phyloP scores from a whole-genome alignment of 2,329 filamentous ascomycete species.

The Malbranchea zuffiana region DNA sequence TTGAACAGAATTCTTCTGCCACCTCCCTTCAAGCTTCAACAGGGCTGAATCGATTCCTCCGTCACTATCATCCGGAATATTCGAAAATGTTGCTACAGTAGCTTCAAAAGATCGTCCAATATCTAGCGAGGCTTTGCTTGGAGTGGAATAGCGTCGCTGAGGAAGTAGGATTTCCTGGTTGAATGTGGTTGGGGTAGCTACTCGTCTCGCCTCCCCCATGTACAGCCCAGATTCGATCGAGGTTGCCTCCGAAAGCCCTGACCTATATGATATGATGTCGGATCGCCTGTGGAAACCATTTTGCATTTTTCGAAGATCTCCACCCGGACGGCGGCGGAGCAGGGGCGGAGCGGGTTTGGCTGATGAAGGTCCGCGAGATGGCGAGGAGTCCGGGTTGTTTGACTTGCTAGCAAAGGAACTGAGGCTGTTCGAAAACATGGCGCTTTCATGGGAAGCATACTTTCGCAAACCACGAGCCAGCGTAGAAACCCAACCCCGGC shows the following conservation, averaged over 20 bases:
- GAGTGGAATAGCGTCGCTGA: background rate
- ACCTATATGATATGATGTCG: slow-evolving; percentile 28
- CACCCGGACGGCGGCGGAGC: slow-evolving; percentile 61
- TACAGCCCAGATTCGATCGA: slow-evolving; percentile 24
- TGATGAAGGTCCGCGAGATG: slow-evolving; percentile 12
- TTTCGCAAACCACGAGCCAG: slow-evolving; percentile 27
- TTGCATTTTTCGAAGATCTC: slow-evolving; percentile 58
- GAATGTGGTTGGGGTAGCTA: too few species aligned
- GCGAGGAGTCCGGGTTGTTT: slow-evolving; percentile 13
- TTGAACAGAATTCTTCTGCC: slow-evolving; percentile 43
- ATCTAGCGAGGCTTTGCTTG: slow-evolving; percentile 16
- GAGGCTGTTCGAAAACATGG: slow-evolving; percentile 25
- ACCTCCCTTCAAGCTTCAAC: slow-evolving; percentile 82
- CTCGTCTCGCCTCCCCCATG: slow-evolving; percentile 14
- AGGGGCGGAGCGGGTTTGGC: slow-evolving; percentile 27
- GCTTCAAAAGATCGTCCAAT: slow-evolving; percentile 67
- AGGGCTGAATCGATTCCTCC: slow-evolving; percentile 88
- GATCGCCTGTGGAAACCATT: slow-evolving; percentile 34
- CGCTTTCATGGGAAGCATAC: slow-evolving; percentile 37
- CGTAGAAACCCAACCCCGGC: background rate
- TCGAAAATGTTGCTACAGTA: slow-evolving; percentile 75
- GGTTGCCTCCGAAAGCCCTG: slow-evolving; percentile 27
- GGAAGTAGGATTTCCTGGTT: too few species aligned
- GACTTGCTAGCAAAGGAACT: slow-evolving; percentile 17
- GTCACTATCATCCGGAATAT: slow-evolving; percentile 79